Percentiles rank a stretch among this genome's conserved stretches.
phyloP scores from a whole-genome alignment of 495 filamentous ascomycete genomes.

The Annulohypoxylon maeteangense region DNA sequence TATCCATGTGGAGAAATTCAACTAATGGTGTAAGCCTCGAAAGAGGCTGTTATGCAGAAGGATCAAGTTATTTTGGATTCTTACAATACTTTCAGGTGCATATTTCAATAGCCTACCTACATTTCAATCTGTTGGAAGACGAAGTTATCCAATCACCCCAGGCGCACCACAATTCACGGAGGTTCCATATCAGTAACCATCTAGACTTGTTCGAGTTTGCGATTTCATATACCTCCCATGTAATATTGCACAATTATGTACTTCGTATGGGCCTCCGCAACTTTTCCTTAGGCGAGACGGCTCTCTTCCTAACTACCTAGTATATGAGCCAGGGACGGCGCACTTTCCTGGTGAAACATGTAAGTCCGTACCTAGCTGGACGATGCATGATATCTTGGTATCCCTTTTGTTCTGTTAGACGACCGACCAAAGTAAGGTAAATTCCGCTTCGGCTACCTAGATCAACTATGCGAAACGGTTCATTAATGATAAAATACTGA shows the following conservation, averaged over 20 bases:
- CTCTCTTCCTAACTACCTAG: neutral
- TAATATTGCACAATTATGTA: neutral
- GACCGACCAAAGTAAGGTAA: too few species aligned
- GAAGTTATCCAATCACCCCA: neutral
- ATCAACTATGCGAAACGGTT: too few species aligned
- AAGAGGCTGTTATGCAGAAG: neutral
- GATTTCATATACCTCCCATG: neutral
- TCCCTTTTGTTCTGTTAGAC: too few species aligned
- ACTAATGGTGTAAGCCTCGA: neutral
- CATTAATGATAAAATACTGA: too few species aligned
- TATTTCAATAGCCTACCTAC: neutral
- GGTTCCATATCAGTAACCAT: neutral
- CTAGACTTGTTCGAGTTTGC: neutral
- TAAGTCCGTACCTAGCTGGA: neutral
- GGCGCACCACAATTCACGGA: neutral
- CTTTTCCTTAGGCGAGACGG: neutral
- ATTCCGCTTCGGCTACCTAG: too few species aligned
- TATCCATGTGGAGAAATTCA: neutral
- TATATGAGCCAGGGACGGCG: neutral
- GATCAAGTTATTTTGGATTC: neutral
- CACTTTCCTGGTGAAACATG: neutral
- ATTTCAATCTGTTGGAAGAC: neutral
- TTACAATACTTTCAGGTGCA: neutral
- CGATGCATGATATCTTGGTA: neutral
- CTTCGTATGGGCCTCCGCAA: neutral